phyloP scores from a whole-genome alignment of 352 stramenopile species.

The Phytophthora citrophthora region DNA sequence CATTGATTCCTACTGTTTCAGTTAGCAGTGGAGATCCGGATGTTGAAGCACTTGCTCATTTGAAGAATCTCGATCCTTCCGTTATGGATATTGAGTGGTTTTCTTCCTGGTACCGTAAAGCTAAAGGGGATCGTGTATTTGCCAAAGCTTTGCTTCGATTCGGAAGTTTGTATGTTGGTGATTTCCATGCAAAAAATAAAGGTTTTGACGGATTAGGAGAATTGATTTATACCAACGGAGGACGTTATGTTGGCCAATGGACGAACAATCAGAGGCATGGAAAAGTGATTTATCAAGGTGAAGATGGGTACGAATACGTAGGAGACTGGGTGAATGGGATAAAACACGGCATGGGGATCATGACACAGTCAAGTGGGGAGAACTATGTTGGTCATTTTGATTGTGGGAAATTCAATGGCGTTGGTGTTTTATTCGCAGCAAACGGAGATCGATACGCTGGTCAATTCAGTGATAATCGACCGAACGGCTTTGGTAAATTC shows the following conservation, averaged over 20 bases:
- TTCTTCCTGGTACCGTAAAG: conserved; percentile 47
- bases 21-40: conserved; percentile 7
- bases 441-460: conserved; percentile 91
- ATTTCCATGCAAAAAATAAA: conserved; percentile 54
- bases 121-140: conserved; percentile 45
- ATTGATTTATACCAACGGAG: conserved; percentile 84
- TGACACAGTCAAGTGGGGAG: conserved; percentile 81
- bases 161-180: conserved; percentile 79
- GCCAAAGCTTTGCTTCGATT: conserved; percentile 70
- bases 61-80: conserved; percentile 38
- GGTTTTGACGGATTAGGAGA: conserved; percentile 84
- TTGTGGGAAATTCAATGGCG: conserved; percentile 77
- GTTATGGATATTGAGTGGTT: conserved; percentile 62
- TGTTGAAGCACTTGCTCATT: conserved; percentile 13
- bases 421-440: conserved; percentile 55
- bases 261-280: conserved; percentile 68
- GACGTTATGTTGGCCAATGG: conserved; percentile 89
- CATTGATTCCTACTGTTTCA: background rate
- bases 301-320: conserved; percentile 62
- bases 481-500: conserved; percentile 69
- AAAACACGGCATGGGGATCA: conserved; percentile 84
- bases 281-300: conserved; percentile 69
- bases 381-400: conserved; percentile 86
- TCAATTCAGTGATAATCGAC: conserved; percentile 46
- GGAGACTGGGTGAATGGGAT: conserved; percentile 78